Base-by-base conservation (phyloP, 345 rosid genomes). In the Camelina sativa region DNA sequence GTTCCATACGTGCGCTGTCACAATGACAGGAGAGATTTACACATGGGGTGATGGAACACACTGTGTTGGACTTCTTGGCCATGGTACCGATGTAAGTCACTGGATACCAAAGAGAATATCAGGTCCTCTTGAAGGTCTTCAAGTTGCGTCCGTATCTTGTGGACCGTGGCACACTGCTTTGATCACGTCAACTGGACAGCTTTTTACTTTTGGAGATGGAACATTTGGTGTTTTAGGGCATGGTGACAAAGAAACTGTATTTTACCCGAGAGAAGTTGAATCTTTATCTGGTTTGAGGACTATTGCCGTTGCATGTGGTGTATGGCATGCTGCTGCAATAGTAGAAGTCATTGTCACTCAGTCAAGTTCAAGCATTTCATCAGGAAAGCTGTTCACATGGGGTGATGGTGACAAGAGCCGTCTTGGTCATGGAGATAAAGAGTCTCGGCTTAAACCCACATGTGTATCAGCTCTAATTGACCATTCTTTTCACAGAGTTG, bases 81-180 rank as follows among this genome's bases (percentile, higher is more conserved):
- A 91, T 82, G 97, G 93, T 62, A 84, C 88, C 22, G 85, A 88
- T 80, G 92, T 85, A 56, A 91, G 97, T 76, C 96, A 91, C 79
- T 94, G 98, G 98, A 90, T 94, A 82, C 98, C 97, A 30, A 91
- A 94, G 88, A 90, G 97, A 82, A 84, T 94, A 63, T 83, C 91
- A 4, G 97, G 93, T 73, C 96, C 96, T 61, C 95, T 94, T 41
- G 97, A 91, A 78, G 93, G 98, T 76, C 93, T 94, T 79, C 93
- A 83, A 51, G 73, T 94, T 80, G 89, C 93, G 76, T 87, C 87
- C 6, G 98, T 94, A 7, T 80, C 91, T 41, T 94, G 98, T 80
- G 98, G 98, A 81, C 89, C 97, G 4, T 94, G 98, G 98, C 97
- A 94, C 84, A 94, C 97, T 13, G 95, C 98, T 72, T 80, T 94